Evolutionary conservation across 2,329 filamentous ascomycete genomes (phyloP), one percentile per base, ranked within the genome.

Genomic region (Trichoderma hamatum): DNA sequence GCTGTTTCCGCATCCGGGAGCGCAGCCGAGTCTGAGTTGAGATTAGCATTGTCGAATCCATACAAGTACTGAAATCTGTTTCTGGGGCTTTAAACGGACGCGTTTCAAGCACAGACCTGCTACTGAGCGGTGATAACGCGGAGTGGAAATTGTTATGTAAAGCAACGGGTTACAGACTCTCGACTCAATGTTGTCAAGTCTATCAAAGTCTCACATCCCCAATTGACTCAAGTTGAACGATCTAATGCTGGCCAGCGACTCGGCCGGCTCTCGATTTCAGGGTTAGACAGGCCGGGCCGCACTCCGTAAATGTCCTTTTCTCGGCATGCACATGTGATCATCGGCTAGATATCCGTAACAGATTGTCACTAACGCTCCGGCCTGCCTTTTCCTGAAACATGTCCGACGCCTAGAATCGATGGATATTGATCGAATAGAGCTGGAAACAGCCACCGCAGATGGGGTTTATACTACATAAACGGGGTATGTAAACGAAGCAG

Each of bases 381-480:
- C 64, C 54, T 67, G 54, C 64, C 64, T 49, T 49, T 49, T 67
- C 54, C 30, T 59, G 54, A 46, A 67, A 59, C 28, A 67, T 51
- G 26, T 67, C 64, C 64, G 64, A 49, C 34, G 13, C 19, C 39
- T 39, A 59, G 39, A 43, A 43, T 30, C 30, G 34, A 46, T 58
- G 34, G 51, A 24, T n/a, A 28, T 26, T 34, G 52, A 66, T 66
- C 63, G 61, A 34, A 19, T 32, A 55, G 7, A 43, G 26, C 14
- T 28, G 26, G 51, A 24, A 13, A 26, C 49, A 43, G 30, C n/a
- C 51, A 28, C 56, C 30, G 30, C 4, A 30, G 30, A 30, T 30
- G 30, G 14, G 30, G 32, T 43, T 43, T 49, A 16, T 28, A 14
- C 14, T 54, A 26, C 51, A 16, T 54, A 26, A 24, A 54, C 24